A percentile compares a stretch with the other conserved stretches of the same genome.
Conservation (phyloP, 768 basidiomycete species). For the Suillus fuscotomentosus region DNA sequence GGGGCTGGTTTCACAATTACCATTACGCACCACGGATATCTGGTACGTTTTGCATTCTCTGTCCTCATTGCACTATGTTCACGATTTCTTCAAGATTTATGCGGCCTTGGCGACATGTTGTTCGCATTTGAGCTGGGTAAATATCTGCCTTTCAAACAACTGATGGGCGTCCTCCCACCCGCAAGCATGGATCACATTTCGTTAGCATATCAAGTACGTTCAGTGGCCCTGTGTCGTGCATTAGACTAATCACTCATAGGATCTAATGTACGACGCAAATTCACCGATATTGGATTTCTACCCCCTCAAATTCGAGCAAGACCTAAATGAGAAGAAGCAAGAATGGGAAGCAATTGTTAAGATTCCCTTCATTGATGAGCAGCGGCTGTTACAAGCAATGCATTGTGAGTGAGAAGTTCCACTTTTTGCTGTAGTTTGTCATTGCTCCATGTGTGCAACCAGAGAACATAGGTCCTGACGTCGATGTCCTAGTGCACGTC, state of each 20-base stretch:
- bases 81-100: constrained; percentile 44
- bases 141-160: constrained; percentile 53
- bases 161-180: too few species aligned
- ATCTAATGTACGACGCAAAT: constrained; percentile 81
- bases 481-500: constrained; percentile 86
- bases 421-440: not conserved
- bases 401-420: too few species aligned
- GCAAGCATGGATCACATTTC: constrained; percentile 79
- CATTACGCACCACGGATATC: constrained; percentile 97
- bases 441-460: constrained; percentile 40
- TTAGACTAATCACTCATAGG: constrained; percentile 41
- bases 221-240: not conserved
- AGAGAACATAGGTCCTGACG: constrained; percentile 74
- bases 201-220: constrained; percentile 41
- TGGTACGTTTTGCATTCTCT: constrained; percentile 47
- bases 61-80: constrained; percentile 1
- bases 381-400: too few species aligned
- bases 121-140: constrained; percentile 85
- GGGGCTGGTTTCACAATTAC: constrained; percentile 99
- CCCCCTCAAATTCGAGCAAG: constrained; percentile 85
- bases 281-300: constrained; percentile 96
- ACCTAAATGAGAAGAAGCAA: constrained; percentile 96
- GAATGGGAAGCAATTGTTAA: constrained; percentile 93
- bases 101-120: constrained; percentile 67
- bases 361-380: too few species aligned